Evolutionary conservation across 2,329 filamentous ascomycete genomes (phyloP).

Genomic region (Ascochyta clinopodiicola): DNA sequence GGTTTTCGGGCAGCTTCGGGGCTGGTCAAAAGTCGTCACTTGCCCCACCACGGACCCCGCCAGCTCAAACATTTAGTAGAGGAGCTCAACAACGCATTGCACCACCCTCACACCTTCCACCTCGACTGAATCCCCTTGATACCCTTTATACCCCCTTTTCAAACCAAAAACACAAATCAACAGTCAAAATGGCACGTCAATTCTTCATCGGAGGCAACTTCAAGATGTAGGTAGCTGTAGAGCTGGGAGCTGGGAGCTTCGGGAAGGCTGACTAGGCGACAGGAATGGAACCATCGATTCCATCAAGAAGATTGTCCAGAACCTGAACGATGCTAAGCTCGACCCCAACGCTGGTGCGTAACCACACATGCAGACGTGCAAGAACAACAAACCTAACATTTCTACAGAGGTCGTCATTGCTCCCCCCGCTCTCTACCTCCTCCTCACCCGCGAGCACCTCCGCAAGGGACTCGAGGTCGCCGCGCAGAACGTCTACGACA

Average conservation of each 20-base stretch:
- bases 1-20: constrained; percentile 16
- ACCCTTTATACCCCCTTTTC: constrained; percentile 12
- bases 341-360: constrained; percentile 75
- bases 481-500: constrained; percentile 96
- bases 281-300: constrained; percentile 94
- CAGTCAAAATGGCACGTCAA: constrained; percentile 83
- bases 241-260: constrained; percentile 9
- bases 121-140: constrained; percentile 10
- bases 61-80: constrained; percentile 30
- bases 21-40: constrained; percentile 25
- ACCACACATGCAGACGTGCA: not conserved
- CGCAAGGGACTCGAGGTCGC: constrained; percentile 81
- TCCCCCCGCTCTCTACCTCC: constrained; percentile 88
- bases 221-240: constrained; percentile 76
- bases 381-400: constrained; percentile 11
- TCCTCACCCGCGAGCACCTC: constrained; percentile 80
- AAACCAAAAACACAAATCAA: constrained; percentile 6
- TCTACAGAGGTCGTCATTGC: constrained; percentile 90
- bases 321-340: constrained; percentile 85
- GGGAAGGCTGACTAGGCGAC: constrained; percentile 24
- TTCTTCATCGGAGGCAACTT: constrained; percentile 99
- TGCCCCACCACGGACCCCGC: constrained; percentile 34
- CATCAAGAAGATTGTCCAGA: constrained; percentile 88
- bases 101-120: constrained; percentile 22
- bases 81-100: constrained; percentile 42